Base-by-base conservation (phyloP, 108 stramenopile species). In the Pseudonitzschia pungens region DNA sequence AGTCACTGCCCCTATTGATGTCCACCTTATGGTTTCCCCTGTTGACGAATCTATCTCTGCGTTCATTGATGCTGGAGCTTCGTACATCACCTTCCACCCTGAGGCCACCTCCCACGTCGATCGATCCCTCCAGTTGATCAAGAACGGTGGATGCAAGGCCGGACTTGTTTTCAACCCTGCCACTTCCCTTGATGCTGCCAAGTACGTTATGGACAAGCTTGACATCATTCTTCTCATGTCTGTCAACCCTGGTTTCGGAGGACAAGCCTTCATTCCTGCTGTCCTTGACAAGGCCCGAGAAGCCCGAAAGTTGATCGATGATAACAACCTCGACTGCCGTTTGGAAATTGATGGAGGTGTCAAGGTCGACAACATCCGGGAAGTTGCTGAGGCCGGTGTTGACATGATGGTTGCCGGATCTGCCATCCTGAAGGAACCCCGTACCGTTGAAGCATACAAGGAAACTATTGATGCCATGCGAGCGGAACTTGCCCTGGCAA, bases 51-150 rank as follows among this genome's bases (percentile, higher is more conserved):
- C 94, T 67, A 96, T 99, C 69, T 70, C 71, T 7, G 96, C 96
- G 66, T 99, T 99, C 69, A 96, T 97, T 42, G 83, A 93, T 68
- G 98, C 98, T 45, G 98, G 98, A 27, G 98, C 98, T 24, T 97
- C 97, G 7, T 96, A 96, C 85, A 98, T 99, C 78, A 97, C 97
- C 54, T 99, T 99, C 92, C 98, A 99, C 86, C 98, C 98, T 28
- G 98, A 99, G 81, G 97, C 96, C 31, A 92, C 94, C 40, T 83
- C 88, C 69, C 97, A 99, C 80, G 85, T 99, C 28, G 98, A 99
- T 76, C 90, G 98, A 27, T 94, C 96, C 36, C 90, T 99, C 31
- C 95, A 95, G 71, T 79, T 99, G 33, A 99, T 99, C 86, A 90
- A 90, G 82, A 77, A 81, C 44, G 87, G 92, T 33, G 97, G 98